Evolutionary conservation across 2,329 filamentous ascomycete species (phyloP).

Genomic region (Aspergillus quadricinctus): DNA sequence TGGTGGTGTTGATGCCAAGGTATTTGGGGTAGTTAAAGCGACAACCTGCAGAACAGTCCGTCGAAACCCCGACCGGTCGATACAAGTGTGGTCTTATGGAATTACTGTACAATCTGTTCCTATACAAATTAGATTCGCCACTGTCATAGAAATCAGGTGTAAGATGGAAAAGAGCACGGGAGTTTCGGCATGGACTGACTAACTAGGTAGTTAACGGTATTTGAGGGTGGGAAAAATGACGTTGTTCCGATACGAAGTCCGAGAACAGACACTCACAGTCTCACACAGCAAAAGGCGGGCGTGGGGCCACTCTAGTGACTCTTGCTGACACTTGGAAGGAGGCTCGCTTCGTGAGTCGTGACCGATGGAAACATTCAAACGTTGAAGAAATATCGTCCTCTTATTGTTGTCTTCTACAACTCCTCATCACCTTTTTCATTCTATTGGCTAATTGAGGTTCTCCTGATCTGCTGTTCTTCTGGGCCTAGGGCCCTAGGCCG

Average conservation of each 20-base stretch:
- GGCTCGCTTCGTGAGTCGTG: background rate
- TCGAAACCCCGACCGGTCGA: background rate
- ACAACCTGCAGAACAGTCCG: background rate
- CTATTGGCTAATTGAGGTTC: background rate
- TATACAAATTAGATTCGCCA: background rate
- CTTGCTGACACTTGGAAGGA: background rate
- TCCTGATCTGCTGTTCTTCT: background rate
- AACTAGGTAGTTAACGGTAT: background rate
- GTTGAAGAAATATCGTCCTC: background rate
- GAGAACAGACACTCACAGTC: constrained; percentile 2
- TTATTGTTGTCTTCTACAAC: background rate
- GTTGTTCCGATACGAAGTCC: constrained; percentile 1
- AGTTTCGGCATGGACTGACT: constrained; percentile 6
- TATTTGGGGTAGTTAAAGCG: background rate
- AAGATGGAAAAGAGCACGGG: constrained; percentile 1
- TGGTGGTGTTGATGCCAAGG: background rate
- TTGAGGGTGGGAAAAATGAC: constrained; percentile 8
- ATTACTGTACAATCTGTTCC: background rate
- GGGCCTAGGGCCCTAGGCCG: background rate
- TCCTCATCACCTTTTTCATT: background rate
- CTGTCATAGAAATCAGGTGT: background rate
- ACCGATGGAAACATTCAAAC: background rate
- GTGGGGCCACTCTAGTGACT: constrained; percentile 10
- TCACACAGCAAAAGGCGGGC: constrained; percentile 1
- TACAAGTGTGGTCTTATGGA: background rate